Conservation (phyloP, 257 asterid species). For the Penstemon davidsonii region DNA sequence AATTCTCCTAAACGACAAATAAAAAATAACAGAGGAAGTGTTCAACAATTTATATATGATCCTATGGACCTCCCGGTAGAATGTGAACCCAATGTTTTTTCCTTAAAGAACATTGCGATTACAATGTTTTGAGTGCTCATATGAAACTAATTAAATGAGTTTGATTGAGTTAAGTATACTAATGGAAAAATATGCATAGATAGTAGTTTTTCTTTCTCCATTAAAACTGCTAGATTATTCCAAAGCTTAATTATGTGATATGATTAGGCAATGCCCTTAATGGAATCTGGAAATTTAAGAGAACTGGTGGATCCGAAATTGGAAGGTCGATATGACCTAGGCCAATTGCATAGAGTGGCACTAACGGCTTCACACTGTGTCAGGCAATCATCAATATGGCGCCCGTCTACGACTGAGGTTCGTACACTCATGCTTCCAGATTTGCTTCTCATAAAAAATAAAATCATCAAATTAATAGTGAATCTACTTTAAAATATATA, state of each 20-base stretch:
- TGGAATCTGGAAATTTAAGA: conserved; percentile 68
- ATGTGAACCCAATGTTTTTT: too few species aligned
- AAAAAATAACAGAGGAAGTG: too few species aligned
- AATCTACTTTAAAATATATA: too few species aligned
- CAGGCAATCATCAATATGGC: conserved; percentile 61
- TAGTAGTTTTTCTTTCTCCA: not conserved
- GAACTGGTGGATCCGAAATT: conserved; percentile 73
- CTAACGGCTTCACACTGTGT: conserved; percentile 78
- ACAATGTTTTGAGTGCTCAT: too few species aligned
- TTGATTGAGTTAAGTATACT: too few species aligned
- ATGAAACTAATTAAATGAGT: too few species aligned
- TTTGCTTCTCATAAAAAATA: not conserved
- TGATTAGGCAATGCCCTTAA: conserved; percentile 69
- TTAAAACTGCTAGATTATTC: not conserved
- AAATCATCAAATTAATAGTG: too few species aligned
- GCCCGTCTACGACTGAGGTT: conserved; percentile 81
- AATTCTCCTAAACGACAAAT: too few species aligned
- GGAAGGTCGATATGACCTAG: conserved; percentile 60
- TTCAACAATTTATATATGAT: too few species aligned
- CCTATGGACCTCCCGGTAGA: too few species aligned
- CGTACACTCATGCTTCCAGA: not conserved
- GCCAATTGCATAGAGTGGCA: conserved; percentile 54
- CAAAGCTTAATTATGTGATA: not conserved
- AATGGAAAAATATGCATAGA: too few species aligned
- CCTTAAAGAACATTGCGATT: too few species aligned